A percentile compares a stretch with the other conserved stretches of the same genome.
Conservation (phyloP, 108 stramenopile species). For the Skeletonema tropicum region DNA sequence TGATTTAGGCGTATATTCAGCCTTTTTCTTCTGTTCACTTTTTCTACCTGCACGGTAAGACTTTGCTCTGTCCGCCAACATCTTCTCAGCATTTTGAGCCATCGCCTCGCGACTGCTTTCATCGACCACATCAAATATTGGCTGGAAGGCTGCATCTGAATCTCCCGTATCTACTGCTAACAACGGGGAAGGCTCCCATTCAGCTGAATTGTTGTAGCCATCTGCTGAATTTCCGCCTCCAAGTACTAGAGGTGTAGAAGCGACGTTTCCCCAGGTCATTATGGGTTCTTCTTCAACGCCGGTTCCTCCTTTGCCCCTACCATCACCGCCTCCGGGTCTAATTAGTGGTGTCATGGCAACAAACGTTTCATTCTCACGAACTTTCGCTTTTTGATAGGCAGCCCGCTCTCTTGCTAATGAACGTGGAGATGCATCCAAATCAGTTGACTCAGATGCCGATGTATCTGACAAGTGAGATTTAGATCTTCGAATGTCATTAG, state of each 20-base stretch:
- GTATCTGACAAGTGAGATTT: conserved; percentile 24
- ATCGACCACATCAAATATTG: conserved; percentile 45
- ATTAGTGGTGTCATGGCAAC: conserved; percentile 82
- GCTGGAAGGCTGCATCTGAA: background rate
- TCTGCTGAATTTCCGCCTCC: conserved; percentile 33
- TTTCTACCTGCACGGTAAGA: conserved; percentile 26
- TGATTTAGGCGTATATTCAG: conserved; percentile 1
- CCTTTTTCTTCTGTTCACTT: conserved; percentile 2
- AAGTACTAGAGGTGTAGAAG: conserved; percentile 62
- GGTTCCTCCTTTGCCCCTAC: background rate
- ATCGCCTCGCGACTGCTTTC: conserved; percentile 34
- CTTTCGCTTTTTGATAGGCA: conserved; percentile 26
- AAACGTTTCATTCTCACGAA: conserved; percentile 48
- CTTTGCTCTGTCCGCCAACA: conserved; percentile 28
- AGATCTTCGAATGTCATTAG: background rate
- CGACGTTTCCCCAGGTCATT: conserved; percentile 76
- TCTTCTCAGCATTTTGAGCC: conserved; percentile 39
- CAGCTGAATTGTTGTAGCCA: conserved; percentile 6
- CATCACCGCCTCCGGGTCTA: conserved; percentile 46
- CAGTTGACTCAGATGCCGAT: conserved; percentile 64
- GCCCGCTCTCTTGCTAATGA: conserved; percentile 51
- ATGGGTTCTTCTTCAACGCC: conserved; percentile 57
- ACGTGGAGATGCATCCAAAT: conserved; percentile 63
- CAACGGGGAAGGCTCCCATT: conserved; percentile 25
- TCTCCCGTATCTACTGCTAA: conserved; percentile 1